Percentiles rank a stretch among this genome's conserved stretches.
These are phyloP conservation scores for Stephanodiscus triporus DNA, from an alignment of 108 stramenopile genomes.

Conservation along the genomic window DNA sequence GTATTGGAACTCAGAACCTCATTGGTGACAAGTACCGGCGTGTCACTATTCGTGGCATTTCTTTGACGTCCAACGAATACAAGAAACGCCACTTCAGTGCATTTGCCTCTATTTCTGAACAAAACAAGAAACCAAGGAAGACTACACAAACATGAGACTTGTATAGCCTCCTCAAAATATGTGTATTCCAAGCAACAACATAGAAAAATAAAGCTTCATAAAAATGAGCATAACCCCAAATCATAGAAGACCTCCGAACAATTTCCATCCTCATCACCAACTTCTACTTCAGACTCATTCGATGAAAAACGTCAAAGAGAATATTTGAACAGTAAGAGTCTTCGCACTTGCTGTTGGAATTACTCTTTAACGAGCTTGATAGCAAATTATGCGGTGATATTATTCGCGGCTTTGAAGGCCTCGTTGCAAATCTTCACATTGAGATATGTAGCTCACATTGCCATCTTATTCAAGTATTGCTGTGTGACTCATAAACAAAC, in stretches of 20 bases:
- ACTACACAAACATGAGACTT: not conserved
- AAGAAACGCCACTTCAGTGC: not conserved
- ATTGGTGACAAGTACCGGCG: not conserved
- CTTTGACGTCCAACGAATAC: not conserved
- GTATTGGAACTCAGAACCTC: not conserved
- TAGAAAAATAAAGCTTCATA: too few species aligned
- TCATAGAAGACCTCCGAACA: not conserved
- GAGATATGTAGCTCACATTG: not conserved
- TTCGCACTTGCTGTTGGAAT: too few species aligned
- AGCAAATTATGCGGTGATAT: too few species aligned
- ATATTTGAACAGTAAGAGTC: too few species aligned
- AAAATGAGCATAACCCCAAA: not conserved
- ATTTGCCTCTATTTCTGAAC: not conserved
- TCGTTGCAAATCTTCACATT: not conserved
- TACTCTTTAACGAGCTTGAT: too few species aligned
- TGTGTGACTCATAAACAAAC: not conserved
- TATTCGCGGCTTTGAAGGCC: not conserved
- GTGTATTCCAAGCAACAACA: too few species aligned
- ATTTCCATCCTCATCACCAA: not conserved
- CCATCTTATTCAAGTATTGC: not conserved
- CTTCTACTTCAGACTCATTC: not conserved
- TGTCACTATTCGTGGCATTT: slow-evolving; percentile 2
- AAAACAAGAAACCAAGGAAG: not conserved
- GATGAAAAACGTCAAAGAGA: too few species aligned
- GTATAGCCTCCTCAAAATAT: too few species aligned